Evolutionary conservation across 441 rosid genomes (phyloP).

Genomic region (Croton laevigatus): DNA sequence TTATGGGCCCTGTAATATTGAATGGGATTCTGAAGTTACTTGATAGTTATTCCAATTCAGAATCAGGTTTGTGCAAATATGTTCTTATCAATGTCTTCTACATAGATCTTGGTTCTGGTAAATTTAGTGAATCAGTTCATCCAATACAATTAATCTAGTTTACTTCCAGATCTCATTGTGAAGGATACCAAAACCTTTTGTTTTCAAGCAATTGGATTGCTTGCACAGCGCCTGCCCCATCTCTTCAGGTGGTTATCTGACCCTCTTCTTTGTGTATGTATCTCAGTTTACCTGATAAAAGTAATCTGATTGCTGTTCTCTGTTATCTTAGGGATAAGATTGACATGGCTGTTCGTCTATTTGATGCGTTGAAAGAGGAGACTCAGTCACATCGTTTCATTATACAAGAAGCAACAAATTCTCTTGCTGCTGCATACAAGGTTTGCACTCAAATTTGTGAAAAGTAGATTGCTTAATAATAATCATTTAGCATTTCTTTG

Average conservation of each 20-base stretch:
- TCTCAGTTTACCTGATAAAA: conserved; percentile 13
- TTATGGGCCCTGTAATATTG: conserved; percentile 93
- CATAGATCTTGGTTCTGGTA: conserved; percentile 13
- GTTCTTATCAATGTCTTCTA: conserved; percentile 17
- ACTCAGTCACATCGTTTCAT: conserved; percentile 65
- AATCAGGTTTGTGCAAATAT: conserved; percentile 52
- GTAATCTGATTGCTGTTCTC: conserved; percentile 20
- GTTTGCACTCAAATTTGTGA: conserved; percentile 34
- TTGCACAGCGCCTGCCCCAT: conserved; percentile 88
- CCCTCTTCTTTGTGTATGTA: conserved; percentile 22
- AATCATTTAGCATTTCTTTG: not conserved
- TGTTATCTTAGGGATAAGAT: conserved; percentile 67
- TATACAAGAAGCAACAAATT: conserved; percentile 80
- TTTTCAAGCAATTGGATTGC: conserved; percentile 93
- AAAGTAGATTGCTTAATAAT: not conserved
- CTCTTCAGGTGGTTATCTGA: conserved; percentile 65
- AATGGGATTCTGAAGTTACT: conserved; percentile 85
- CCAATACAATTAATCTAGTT: conserved; percentile 19
- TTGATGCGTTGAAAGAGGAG: conserved; percentile 81
- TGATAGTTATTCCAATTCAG: conserved; percentile 67
- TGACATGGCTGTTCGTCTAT: conserved; percentile 91
- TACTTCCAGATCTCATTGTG: conserved; percentile 56
- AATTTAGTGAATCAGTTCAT: not conserved
- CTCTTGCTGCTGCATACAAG: conserved; percentile 89
- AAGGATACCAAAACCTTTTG: conserved; percentile 77